Evolutionary conservation across 306 rosid genomes (phyloP), one percentile per base, ranked within the genome.

Genomic region (Lotus japonicus): DNA sequence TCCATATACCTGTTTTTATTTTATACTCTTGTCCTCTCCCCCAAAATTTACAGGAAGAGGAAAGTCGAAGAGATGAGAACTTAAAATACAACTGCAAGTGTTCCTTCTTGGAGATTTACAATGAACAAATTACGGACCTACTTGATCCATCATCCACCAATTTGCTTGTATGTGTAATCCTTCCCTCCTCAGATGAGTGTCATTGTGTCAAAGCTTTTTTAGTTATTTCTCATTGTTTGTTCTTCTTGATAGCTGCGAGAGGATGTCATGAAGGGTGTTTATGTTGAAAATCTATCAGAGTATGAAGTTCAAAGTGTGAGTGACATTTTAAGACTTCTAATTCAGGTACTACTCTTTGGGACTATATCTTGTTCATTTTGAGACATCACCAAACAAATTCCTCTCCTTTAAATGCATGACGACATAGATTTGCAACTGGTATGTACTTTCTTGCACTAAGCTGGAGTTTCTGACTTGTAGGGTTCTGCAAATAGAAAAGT

Each of bases 401-500:
- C 64, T 41, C 65, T 11, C 5, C 17, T 6, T 23, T 69, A 74
- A 58, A 39, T 66, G 42, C 44, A 36, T 2, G 21, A 13, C 46
- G 12, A 11, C 48, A 68, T 56, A 15, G 38, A 58, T 74, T 39
- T 74, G 36, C 53, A 23, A 23, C 58, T 44, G 19, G 36, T 18
- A 43, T 71, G 51, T 53, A 62, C 48, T 55, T 66, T 72, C 55
- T 49, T 71, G 63, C 75, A 72, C 63, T 72, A 56, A 82, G 61
- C 50, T 33, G 71, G 76, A 52, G 67, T 80, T 70, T 76, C 17
- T 72, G 70, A 70, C 57, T 13, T 82, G 36, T 58, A 94, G 99
- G 99, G 99, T 50, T 88, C 97, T 66, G 85, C 94, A 77, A 94
- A 94, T 85, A 82, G 99, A 78, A 94, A 85, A 82, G 99, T 94